A percentile compares a stretch with the other conserved stretches of the same genome.
These are phyloP conservation scores for Austroboletus niveus DNA, from an alignment of 1,284 basidiomycete species.

Conservation along the genomic window DNA sequence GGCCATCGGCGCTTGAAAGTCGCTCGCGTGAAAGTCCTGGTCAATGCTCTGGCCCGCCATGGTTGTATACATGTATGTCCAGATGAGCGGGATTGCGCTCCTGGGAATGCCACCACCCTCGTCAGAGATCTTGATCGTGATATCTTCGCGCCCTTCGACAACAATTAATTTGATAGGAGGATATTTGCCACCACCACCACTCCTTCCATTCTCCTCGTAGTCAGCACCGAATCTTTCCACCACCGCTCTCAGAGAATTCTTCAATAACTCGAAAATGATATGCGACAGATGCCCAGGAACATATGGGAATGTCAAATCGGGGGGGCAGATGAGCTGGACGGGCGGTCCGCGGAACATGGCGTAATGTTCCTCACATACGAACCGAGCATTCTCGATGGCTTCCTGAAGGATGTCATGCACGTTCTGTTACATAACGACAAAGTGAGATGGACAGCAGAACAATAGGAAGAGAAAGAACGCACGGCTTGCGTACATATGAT, in stretches of 20 bases:
- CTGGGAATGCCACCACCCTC: constrained; percentile 96
- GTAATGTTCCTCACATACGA: constrained; percentile 98
- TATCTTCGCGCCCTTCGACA: constrained; percentile 92
- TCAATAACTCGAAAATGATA: constrained; percentile 97
- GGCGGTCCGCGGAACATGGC: constrained; percentile 95
- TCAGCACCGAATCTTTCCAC: constrained; percentile 92
- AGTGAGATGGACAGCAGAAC: constrained; percentile 8
- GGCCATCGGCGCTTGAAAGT: constrained; percentile 99
- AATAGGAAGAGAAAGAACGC: constrained; percentile 29
- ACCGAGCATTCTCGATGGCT: constrained; percentile 97
- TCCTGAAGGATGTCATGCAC: constrained; percentile 97
- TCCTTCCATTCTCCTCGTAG: constrained; percentile 55
- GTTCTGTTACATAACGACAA: constrained; percentile 49
- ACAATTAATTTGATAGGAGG: constrained; percentile 98
- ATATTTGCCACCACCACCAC: constrained; percentile 38
- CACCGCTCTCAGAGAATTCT: constrained; percentile 96
- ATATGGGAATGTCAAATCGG: constrained; percentile 88
- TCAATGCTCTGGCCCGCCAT: constrained; percentile 90
- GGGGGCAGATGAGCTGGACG: constrained; percentile 94
- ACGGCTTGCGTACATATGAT: constrained; percentile 97
- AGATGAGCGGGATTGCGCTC: constrained; percentile 92
- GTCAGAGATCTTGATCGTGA: constrained; percentile 97
- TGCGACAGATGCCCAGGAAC: constrained; percentile 96
- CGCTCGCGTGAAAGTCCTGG: constrained; percentile 81
- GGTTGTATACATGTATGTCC: constrained; percentile 99